These are phyloP conservation scores for Monsonia emarginata DNA, from an alignment of 441 rosid genomes.

Conservation along the genomic window DNA sequence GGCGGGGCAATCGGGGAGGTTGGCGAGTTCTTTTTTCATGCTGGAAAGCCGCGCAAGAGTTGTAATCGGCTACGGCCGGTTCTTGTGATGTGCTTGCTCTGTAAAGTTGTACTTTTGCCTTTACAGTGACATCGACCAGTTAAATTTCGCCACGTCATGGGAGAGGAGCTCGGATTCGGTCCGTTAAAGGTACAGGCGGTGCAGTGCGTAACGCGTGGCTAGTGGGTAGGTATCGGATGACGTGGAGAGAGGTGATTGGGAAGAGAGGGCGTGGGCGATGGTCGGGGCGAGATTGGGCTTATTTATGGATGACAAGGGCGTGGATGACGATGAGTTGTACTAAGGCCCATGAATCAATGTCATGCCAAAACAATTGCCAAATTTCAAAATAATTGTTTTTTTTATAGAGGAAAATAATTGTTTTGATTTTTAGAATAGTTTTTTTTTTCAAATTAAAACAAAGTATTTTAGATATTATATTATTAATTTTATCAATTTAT, in stretches of 20 bases:
- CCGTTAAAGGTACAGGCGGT: not conserved
- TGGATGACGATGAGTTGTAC: too few species aligned
- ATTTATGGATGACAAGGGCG: too few species aligned
- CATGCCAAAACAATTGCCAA: too few species aligned
- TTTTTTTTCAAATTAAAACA: too few species aligned
- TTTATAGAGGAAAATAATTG: too few species aligned
- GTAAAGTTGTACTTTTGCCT: not conserved
- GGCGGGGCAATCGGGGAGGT: not conserved
- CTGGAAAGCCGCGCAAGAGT: not conserved
- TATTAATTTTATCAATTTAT: too few species aligned
- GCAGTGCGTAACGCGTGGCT: not conserved
- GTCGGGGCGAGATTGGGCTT: not conserved
- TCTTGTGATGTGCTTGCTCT: not conserved
- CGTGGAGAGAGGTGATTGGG: not conserved
- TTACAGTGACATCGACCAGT: too few species aligned
- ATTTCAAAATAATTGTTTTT: too few species aligned
- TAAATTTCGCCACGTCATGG: not conserved
- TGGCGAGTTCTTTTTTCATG: not conserved
- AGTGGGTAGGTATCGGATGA: not conserved
- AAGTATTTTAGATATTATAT: too few species aligned
- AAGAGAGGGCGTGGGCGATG: not conserved
- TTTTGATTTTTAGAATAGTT: too few species aligned
- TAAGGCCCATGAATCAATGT: too few species aligned
- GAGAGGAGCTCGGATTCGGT: not conserved
- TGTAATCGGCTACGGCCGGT: not conserved